Evolutionary conservation across 1,284 basidiomycete genomes (phyloP).

Genomic region (Rhodotorula sp.): DNA sequence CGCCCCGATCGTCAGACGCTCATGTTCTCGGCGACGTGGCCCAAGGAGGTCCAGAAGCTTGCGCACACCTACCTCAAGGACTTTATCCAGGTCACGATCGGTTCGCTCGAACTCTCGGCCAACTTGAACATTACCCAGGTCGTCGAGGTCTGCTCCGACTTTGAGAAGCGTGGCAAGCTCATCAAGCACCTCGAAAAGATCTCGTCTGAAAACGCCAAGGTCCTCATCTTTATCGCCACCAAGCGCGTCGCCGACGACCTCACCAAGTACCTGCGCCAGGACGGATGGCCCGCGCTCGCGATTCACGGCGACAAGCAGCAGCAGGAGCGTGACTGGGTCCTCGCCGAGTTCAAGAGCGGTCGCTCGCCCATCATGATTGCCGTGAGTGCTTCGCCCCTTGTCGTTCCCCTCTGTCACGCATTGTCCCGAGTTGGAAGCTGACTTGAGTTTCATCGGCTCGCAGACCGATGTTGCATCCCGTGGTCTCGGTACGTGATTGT

Average conservation of each 20-base stretch:
- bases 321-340: conserved; percentile 91
- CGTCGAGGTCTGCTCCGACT: conserved; percentile 94
- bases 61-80: conserved; percentile 94
- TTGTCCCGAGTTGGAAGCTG: too few species aligned
- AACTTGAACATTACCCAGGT: conserved; percentile 98
- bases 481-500: conserved; percentile 90
- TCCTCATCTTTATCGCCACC: conserved; percentile 96
- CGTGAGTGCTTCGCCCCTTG: conserved; percentile 70
- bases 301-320: conserved; percentile 99
- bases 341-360: conserved; percentile 96
- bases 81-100: conserved; percentile 98
- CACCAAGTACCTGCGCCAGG: conserved; percentile 93
- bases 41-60: conserved; percentile 97
- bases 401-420: not conserved
- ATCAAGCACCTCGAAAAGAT: conserved; percentile 98
- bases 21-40: conserved; percentile 97
- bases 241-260: conserved; percentile 98
- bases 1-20: conserved; percentile 49
- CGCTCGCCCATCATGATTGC: conserved; percentile 91
- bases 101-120: conserved; percentile 95
- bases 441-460: not conserved
- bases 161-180: conserved; percentile 93
- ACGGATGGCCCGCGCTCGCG: conserved; percentile 97
- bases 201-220: conserved; percentile 94
- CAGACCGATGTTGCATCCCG: conserved; percentile 73